Evolutionary conservation across 2,329 filamentous ascomycete genomes (phyloP), one percentile per base, ranked within the genome.

Genomic region (Calonectria pseudoturangicola): DNA sequence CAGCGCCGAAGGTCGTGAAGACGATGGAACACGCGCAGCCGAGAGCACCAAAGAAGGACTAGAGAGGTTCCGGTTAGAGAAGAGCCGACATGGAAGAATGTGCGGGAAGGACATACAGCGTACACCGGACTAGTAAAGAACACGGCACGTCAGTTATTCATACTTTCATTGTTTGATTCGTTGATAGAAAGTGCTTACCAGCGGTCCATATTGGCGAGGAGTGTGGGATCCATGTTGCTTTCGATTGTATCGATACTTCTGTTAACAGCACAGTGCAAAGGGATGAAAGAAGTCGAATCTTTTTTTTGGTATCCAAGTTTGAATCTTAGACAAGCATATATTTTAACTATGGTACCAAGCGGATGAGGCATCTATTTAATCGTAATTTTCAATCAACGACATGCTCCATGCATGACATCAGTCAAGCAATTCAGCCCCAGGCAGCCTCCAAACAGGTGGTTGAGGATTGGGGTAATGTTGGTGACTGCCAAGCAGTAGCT

Each of bases 1-100:
- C 82, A 65, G 86, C 85, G 64, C 86, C 88, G 60, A 89, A 81
- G 79, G 87, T 88, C 77, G 87, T 87, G 83, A 89, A 87, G 80
- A 89, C 84, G 72, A 89, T 89, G 80, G 88, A 84, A 48, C 82
- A 82, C 36, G 81, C 78, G 76, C 84, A 85, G 66, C 85, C 85
- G 73, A 86, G 80, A 54, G 84, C 84, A 45, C 85, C 84, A 74
- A 86, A 86, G 78, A 86, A 85, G 78, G 84, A 83, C 84, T 85
- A 30, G 15, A 27, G 4, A 30, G 25, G 65, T 43, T 25, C n/a
- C 8, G 66, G 70, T 56, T 66, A 30, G 9, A 6, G 25, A 41
- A 15, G 36, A 15, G 33, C 5, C 8, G 21, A 15, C 15, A 18
- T 25, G 7, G 12, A 36, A 33, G 7, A 15, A 15, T 56, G 41